Evolutionary conservation across 257 asterid species (phyloP), one percentile per base, ranked within the genome.

Genomic region (Agastache rugosa): DNA sequence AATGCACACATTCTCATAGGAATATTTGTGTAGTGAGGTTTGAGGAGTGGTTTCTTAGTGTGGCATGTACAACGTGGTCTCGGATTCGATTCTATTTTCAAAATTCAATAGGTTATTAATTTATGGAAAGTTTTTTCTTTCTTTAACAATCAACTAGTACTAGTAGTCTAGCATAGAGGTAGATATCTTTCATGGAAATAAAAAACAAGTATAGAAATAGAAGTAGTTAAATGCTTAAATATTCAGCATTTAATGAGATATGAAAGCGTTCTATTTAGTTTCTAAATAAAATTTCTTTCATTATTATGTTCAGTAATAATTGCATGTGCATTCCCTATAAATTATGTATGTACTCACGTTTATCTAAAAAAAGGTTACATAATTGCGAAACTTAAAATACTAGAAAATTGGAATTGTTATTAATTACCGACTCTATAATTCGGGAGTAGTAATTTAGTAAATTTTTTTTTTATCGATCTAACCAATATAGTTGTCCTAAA

Each of bases 211-310:
- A 50, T 3, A 22, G 73, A 29, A 50, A 50, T 3, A 22, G 73
- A 29, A 50, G 72, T 67, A 47, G 59, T 47, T 67, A 67, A 42
- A 42, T 44, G 59, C 59, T 0, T 42, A 31, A 42, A 58, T 47
- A 34, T 67, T 10, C 29, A 44, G 70, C 74, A 67, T 51, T 76
- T 50, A 48, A 77, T 63, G 81, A 71, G 67, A 50, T 70, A 29
- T 64, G 31, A 39, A 42, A 44, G 11, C 53, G 62, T 63, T 10
- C 59, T 2, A 27, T 11, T 29, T 55, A 22, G 12, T 39, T 71
- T 25, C 11, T 63, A 37, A 23, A 22, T 41, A 41, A 56, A 41
- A 22, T 25, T 27, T 12, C 10, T 59, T 11, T 17, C 20, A 56
- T 66, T 41, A 54, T 64, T 22, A 39, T 65, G 56, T 63, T 65